Evolutionary conservation across 805 yeast species (phyloP).

Genomic region (Nakazawaea pomicola): DNA sequence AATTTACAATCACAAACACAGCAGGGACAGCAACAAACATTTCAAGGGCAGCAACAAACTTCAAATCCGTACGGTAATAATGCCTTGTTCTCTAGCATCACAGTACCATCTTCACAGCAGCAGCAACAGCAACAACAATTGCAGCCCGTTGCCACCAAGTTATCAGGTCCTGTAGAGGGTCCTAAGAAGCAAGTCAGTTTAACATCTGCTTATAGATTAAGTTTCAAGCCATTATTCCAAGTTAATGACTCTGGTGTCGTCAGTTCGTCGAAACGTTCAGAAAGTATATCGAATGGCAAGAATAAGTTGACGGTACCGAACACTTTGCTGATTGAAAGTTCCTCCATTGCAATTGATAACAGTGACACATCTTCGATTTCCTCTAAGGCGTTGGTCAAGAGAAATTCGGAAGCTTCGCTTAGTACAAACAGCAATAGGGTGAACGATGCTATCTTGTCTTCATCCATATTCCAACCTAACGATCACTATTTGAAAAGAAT

Average conservation of each 20-base stretch:
- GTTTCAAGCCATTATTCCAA: constrained; percentile 57
- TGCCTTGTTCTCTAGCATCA: constrained; percentile 48
- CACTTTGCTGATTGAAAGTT: constrained; percentile 4
- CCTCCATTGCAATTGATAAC: neutral
- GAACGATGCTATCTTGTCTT: constrained; percentile 57
- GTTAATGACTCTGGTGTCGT: constrained; percentile 14
- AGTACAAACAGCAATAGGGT: constrained; percentile 21
- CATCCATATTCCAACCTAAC: constrained; percentile 69
- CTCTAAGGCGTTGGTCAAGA: neutral
- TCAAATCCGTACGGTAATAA: constrained; percentile 78
- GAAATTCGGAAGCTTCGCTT: constrained; percentile 9
- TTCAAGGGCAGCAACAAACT: constrained; percentile 28
- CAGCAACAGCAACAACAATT: constrained; percentile 15
- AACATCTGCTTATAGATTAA: constrained; percentile 53
- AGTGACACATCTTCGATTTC: neutral
- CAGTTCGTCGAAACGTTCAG: neutral
- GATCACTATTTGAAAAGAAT: constrained; percentile 43
- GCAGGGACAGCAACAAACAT: constrained; percentile 24
- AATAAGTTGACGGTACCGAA: constrained; percentile 4
- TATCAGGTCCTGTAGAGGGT: constrained; percentile 30
- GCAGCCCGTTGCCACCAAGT: constrained; percentile 40
- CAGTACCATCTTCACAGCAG: constrained; percentile 33
- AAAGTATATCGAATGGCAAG: neutral
- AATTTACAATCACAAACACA: constrained; percentile 8
- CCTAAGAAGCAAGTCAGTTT: constrained; percentile 59